Evolutionary conservation across 192 early-diverging fungal genomes (phyloP).

Genomic region (Geosiphon pyriformis): DNA sequence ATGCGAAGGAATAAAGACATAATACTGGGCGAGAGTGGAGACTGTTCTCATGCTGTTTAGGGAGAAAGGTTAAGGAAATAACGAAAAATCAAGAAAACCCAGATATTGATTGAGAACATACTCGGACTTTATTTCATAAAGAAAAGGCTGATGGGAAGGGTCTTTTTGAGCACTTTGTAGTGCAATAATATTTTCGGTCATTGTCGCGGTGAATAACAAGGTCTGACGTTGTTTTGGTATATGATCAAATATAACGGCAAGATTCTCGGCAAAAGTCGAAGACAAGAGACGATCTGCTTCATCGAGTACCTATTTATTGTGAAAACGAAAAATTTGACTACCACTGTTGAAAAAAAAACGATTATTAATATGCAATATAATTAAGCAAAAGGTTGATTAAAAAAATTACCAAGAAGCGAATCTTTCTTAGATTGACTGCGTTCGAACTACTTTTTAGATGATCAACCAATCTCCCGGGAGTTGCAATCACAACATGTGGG

Average conservation of each 20-base stretch:
- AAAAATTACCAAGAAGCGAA: conserved; percentile 64
- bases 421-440: conserved; percentile 63
- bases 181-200: conserved; percentile 83
- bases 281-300: conserved; percentile 92
- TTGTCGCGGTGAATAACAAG: conserved; percentile 93
- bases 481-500: conserved; percentile 92
- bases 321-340: background rate
- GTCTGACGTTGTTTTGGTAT: conserved; percentile 87
- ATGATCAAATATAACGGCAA: conserved; percentile 68
- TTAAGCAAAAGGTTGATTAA: background rate
- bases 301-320: conserved; percentile 58
- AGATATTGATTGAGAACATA: no score
- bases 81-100: no score
- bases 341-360: background rate
- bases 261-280: conserved; percentile 77
- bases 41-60: conserved; percentile 58
- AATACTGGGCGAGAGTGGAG: conserved; percentile 78
- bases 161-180: conserved; percentile 45
- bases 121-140: conserved; percentile 47
- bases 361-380: background rate
- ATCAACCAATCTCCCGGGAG: conserved; percentile 91
- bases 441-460: conserved; percentile 78
- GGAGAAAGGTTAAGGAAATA: conserved; percentile 40
- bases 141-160: conserved; percentile 42
- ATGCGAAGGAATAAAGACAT: conserved; percentile 88